These are phyloP conservation scores for Saccharum hybrid DNA, from an alignment of 202 grass and related monocot genomes.

Conservation along the genomic window DNA sequence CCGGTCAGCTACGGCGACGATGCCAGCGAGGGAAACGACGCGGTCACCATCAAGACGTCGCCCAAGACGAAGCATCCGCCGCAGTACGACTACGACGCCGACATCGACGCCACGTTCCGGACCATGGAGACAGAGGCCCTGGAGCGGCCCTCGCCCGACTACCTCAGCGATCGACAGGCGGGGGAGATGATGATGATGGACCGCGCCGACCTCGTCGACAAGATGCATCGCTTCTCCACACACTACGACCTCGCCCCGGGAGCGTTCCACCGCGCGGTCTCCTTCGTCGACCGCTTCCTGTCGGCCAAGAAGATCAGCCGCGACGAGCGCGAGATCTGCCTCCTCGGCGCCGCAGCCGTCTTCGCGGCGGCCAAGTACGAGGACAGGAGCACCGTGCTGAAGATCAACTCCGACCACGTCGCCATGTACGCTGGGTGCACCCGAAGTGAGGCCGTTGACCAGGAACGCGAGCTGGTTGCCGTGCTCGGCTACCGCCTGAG, in stretches of 20 bases:
- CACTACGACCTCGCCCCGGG: neutral
- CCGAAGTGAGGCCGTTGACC: neutral
- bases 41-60: neutral
- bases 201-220: neutral
- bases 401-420: neutral
- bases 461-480: neutral
- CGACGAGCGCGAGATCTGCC: neutral
- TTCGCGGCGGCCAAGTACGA: conserved; percentile 42
- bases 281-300: conserved; percentile 24
- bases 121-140: neutral
- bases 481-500: conserved; percentile 16
- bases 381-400: neutral
- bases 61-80: neutral
- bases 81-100: neutral
- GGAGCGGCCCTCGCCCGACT: neutral
- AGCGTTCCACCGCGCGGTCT: too few relatives aligned
- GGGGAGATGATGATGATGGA: neutral
- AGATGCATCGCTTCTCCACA: neutral
- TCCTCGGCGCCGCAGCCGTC: conserved; percentile 19
- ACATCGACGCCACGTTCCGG: neutral
- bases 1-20: neutral
- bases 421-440: neutral
- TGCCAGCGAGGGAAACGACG: too few relatives aligned
- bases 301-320: neutral
- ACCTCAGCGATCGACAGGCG: neutral